These are phyloP conservation scores for Zea mays DNA, from an alignment of 176 grass and related monocot species.

Conservation along the genomic window Zm-B73-REFERENCE-NAM-5.0 NC_050103.1:109320001-109320500, in stretches of 20 bases:
- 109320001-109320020: background rate
- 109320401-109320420: slow-evolving; percentile 81
- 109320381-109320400: slow-evolving; percentile 81
- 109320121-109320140: background rate
- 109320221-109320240: background rate
- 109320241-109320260: background rate
- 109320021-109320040: background rate
- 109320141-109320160: background rate
- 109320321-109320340: too few species aligned
- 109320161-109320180: too few species aligned
- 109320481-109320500: slow-evolving; percentile 76
- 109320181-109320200: background rate
- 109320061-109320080: background rate
- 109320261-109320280: background rate
- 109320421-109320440: slow-evolving; percentile 68
- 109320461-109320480: slow-evolving; percentile 72
- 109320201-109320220: background rate
- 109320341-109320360: background rate
- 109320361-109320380: slow-evolving; percentile 25
- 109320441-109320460: slow-evolving; percentile 67
- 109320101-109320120: background rate
- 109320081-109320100: background rate
- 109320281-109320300: background rate
- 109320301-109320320: too few species aligned
- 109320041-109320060: background rate